These are phyloP conservation scores for Fusarium ramigenum DNA, from an alignment of 2,329 filamentous ascomycete genomes.

Conservation along the genomic window DNA sequence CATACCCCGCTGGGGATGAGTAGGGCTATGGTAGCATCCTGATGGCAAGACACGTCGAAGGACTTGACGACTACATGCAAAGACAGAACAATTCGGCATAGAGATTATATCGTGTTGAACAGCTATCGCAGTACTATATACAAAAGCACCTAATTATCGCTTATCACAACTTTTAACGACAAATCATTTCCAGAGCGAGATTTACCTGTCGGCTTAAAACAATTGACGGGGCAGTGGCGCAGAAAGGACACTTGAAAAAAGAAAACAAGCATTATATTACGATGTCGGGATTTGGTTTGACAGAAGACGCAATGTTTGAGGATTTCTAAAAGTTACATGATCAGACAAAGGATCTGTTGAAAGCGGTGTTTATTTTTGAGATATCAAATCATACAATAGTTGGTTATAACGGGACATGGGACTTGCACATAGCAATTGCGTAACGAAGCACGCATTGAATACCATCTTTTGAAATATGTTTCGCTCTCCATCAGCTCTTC, in stretches of 20 bases:
- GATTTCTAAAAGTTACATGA: slow-evolving; percentile 15
- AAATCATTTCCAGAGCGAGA: slow-evolving; percentile 7
- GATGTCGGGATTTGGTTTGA: not conserved
- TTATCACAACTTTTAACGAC: slow-evolving; percentile 11
- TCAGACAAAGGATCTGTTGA: slow-evolving; percentile 18
- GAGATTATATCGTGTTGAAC: slow-evolving; percentile 3
- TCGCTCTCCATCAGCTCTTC: not conserved
- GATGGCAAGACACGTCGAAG: slow-evolving; percentile 16
- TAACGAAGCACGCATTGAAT: slow-evolving; percentile 14
- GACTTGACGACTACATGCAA: slow-evolving; percentile 23
- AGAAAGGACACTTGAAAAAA: slow-evolving; percentile 17
- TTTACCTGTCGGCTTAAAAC: not conserved
- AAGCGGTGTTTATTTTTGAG: not conserved
- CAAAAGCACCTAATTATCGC: slow-evolving; percentile 21
- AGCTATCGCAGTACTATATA: slow-evolving; percentile 25
- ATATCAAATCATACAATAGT: not conserved
- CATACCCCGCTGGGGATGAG: not conserved
- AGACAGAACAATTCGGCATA: slow-evolving; percentile 11
- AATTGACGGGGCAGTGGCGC: slow-evolving; percentile 4
- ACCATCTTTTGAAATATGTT: not conserved
- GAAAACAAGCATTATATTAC: slow-evolving; percentile 2
- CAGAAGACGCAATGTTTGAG: not conserved
- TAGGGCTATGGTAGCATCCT: not conserved
- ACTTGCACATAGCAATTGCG: not conserved
- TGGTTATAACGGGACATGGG: not conserved